A percentile compares a stretch with the other conserved stretches of the same genome.
phyloP scores from a whole-genome alignment of 371 early-diverging fungal genomes.

The Syncephalis fuscata region DNA sequence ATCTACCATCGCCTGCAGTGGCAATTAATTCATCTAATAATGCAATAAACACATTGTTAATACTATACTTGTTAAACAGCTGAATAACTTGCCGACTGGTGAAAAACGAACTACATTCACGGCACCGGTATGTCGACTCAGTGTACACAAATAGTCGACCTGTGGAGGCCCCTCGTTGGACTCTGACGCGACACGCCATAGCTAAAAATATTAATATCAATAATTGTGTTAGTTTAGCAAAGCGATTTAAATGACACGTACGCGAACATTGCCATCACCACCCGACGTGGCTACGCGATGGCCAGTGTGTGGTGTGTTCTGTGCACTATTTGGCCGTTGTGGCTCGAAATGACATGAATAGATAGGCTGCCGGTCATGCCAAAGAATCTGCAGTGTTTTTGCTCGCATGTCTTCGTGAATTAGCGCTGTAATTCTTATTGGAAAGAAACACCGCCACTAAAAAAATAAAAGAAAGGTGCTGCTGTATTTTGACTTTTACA shows the following conservation, averaged over 20 bases:
- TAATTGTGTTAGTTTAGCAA: not conserved
- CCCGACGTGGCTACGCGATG: constrained; percentile 80
- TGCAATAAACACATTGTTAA: not conserved
- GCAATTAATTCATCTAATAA: constrained; percentile 44
- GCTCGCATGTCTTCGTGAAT: too few relatives aligned
- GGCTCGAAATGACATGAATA: constrained; percentile 85
- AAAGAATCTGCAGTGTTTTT: constrained; percentile 75
- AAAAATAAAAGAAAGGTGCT: too few relatives aligned
- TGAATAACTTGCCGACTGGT: constrained; percentile 32
- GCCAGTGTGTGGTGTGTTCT: constrained; percentile 11
- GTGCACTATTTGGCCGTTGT: constrained; percentile 3
- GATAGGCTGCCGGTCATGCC: constrained; percentile 86
- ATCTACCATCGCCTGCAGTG: constrained; percentile 86
- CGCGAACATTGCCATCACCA: constrained; percentile 76
- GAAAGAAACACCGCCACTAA: too few relatives aligned
- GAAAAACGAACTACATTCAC: constrained; percentile 93
- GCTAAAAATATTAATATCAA: too few relatives aligned
- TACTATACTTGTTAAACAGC: not conserved
- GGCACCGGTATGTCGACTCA: constrained; percentile 70
- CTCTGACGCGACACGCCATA: constrained; percentile 38
- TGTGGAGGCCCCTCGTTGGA: constrained; percentile 20
- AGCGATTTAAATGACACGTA: constrained; percentile 13
- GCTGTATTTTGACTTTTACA: too few relatives aligned
- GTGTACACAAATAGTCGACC: constrained; percentile 67
- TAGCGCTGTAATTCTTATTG: too few relatives aligned